Conservation (phyloP, 768 basidiomycete genomes). For the Tephrocybe sp. region DNA sequence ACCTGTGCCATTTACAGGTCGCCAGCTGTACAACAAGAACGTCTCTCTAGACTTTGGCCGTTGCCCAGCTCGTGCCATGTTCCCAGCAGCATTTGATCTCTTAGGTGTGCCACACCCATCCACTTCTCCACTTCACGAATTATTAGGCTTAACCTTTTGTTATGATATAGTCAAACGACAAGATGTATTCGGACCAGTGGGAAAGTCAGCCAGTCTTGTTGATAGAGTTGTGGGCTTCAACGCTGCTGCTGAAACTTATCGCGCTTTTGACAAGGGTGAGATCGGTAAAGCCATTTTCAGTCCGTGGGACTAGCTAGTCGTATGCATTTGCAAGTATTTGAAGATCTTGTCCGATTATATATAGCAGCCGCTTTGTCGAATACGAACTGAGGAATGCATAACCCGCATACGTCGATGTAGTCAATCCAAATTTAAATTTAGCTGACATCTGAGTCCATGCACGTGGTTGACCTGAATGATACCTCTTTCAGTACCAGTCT, state of each 20-base stretch:
- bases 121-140: neutral
- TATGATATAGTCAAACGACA: constrained; percentile 50
- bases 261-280: constrained; percentile 66
- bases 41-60: constrained; percentile 79
- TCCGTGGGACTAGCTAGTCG: constrained; percentile 52
- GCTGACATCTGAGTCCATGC: too few species aligned
- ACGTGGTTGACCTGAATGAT: too few species aligned
- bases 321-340: neutral
- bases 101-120: constrained; percentile 35
- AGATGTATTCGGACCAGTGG: constrained; percentile 74
- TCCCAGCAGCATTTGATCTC: constrained; percentile 67
- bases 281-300: constrained; percentile 79
- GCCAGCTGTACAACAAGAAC: constrained; percentile 71
- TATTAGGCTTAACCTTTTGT: neutral
- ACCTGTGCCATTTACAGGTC: constrained; percentile 52
- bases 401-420: too few species aligned
- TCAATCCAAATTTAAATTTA: too few species aligned
- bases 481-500: too few species aligned
- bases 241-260: constrained; percentile 56
- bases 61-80: constrained; percentile 77
- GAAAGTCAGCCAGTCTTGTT: constrained; percentile 57
- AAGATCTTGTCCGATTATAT: neutral
- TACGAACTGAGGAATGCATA: too few species aligned
- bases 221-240: constrained; percentile 63
- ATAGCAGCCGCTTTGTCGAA: neutral